A percentile compares a stretch with the other conserved stretches of the same genome.
Conservation (phyloP, 1,284 basidiomycete species). For the Farysia itapuensis region DNA sequence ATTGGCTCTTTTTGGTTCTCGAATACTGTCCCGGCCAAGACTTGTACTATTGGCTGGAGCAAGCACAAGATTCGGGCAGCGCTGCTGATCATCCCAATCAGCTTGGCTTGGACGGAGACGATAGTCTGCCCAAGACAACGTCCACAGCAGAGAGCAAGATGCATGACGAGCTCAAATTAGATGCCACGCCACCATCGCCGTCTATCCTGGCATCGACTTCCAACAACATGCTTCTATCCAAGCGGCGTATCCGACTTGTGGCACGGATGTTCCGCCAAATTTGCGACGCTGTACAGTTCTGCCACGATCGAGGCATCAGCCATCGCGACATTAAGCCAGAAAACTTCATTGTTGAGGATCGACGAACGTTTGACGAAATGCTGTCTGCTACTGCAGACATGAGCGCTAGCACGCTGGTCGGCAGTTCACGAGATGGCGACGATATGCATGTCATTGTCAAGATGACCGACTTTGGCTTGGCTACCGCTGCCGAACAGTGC, state of each 20-base stretch:
- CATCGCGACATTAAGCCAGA: conserved; percentile 96
- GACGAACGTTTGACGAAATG: conserved; percentile 31
- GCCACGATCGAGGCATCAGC: conserved; percentile 86
- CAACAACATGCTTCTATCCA: conserved; percentile 78
- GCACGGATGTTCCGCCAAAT: conserved; percentile 96
- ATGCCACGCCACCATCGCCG: conserved; percentile 76
- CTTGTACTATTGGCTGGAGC: conserved; percentile 84
- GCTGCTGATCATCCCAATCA: conserved; percentile 5
- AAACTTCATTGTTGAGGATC: conserved; percentile 62
- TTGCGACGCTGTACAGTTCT: conserved; percentile 96
- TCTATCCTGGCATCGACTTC: conserved; percentile 77
- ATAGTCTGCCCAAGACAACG: background rate
- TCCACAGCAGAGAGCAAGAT: background rate
- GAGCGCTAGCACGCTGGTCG: conserved; percentile 54
- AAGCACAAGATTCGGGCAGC: conserved; percentile 58
- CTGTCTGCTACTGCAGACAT: conserved; percentile 66
- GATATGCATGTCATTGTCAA: conserved; percentile 70
- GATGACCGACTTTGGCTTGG: conserved; percentile 93
- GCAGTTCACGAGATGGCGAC: conserved; percentile 65
- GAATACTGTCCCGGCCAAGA: conserved; percentile 97
- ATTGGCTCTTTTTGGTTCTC: conserved; percentile 77
- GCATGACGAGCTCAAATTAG: conserved; percentile 17
- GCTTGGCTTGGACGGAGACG: background rate
- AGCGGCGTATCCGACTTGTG: conserved; percentile 83
- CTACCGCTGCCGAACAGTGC: conserved; percentile 81